Base-by-base conservation (phyloP, 2,329 filamentous ascomycete species). In the Sporothrix euskadiensis region DNA sequence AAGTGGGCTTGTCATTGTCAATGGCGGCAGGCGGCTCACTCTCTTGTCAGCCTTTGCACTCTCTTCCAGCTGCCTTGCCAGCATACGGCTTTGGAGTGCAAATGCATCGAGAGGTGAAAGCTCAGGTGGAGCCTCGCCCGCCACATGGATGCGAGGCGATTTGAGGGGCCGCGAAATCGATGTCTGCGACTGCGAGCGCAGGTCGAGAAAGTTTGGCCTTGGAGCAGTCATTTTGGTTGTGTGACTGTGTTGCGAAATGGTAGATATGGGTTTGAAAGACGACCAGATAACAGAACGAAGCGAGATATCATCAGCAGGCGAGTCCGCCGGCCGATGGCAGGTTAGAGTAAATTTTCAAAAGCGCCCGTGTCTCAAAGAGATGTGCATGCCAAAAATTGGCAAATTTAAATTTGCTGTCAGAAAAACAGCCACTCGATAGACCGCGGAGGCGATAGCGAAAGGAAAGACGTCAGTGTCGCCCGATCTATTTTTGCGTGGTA, bases 31-130 rank as follows among this genome's bases (percentile, higher is more conserved):
- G 57, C 95, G 89, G 83, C 94, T 98, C 83, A 98, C 88, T 73
- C 94, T 89, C 76, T 90, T 89, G 69, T 93, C 94, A 75, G 88
- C 88, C 79, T 88, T 90, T 79, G 89, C 88, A 76, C 89, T 91
- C 77, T 96, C 91, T 81, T 97, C 91, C 75, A 99, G 89, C 82
- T 97, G 92, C 82, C 90, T 92, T 54, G 94, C 94, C 70, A 99
- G 88, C 78, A 97, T 84, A 73, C 95, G 91, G 78, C 94, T 97
- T 80, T 98, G 95, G 75, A 95, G 87, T 30, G 95, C 95, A 80
- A 99, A 97, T 66, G 95, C 95, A 86, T 99, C 96, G 76, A 99
- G 88, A 12, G 96, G 96, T 8, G 96, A 98, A 73, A 98, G 87
- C 71, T 96, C 92, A 5, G 96, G 96, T 26, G 96, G 95, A 0